Base-by-base conservation (phyloP, 768 basidiomycete genomes). In the Tricholoma saponaceum region DNA sequence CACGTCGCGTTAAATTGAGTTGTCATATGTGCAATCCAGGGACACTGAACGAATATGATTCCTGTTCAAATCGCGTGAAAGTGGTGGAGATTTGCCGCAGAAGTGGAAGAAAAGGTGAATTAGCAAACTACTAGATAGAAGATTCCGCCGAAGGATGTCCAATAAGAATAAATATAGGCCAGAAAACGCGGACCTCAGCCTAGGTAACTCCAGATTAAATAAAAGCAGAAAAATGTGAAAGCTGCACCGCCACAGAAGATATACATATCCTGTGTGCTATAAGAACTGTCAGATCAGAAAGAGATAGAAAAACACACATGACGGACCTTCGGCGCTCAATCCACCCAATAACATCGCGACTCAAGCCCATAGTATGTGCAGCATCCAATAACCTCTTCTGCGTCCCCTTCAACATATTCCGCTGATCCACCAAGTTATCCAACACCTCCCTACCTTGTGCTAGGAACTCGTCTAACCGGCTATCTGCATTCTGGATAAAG, bases 301-400 rank as follows among this genome's bases (percentile, higher is more conserved):
- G 22, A 14, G 46, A 35, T 53, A 43, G 22, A 43, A 25, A 23
- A 49, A 25, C 9, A 43, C 14, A 37, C 16, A 18, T 33, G 14
- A 79, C 84, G 58, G 60, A 93, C 95, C 92, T 97, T 71, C 97
- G 79, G 60, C 87, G 83, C 68, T 99, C 97, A 62, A 99, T 95
- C 93, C 95, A 99, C 6, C 91, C 87, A 70, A 99, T 98, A 32
- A 96, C 95, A 68, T 96, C 83, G 59, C 95, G 81, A 70, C 95
- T 95, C 68, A 98, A 74, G 0, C 97, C 97, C 58, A 99, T 73
- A 23, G 94, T 97, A 71, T 97, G 98, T 49, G 95, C 97, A 43
- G 93, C 89, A 68, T 92, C 89, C 56, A 97, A 72, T 51, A 99
- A 72, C 55, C 91, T 80, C 63, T 85, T 81, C 68, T 92, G 89